A percentile compares a stretch with the other conserved stretches of the same genome.
Evolutionary conservation across 192 early-diverging fungal genomes (phyloP).

Genomic region (Coemansia sp.): DNA sequence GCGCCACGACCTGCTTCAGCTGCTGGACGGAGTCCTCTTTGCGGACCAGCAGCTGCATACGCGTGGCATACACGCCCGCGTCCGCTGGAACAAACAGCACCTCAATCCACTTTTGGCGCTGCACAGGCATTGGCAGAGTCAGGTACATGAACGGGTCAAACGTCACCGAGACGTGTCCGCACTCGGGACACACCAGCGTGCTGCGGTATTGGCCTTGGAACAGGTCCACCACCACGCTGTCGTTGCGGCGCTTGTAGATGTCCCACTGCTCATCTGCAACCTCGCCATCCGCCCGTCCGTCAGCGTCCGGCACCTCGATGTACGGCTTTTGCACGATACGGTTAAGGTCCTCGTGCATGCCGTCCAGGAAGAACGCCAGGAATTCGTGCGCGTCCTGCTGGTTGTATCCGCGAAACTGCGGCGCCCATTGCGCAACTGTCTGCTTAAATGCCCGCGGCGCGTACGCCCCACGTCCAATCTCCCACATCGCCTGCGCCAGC

Average conservation of each 20-base stretch:
- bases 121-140: slow-evolving; percentile 72
- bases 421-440: slow-evolving; percentile 55
- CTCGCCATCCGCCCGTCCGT: slow-evolving; percentile 62
- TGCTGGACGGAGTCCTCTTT: slow-evolving; percentile 64
- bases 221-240: slow-evolving; percentile 74
- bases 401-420: slow-evolving; percentile 66
- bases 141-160: slow-evolving; percentile 85
- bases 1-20: slow-evolving; percentile 62
- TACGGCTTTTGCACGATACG: slow-evolving; percentile 77
- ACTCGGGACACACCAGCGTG: slow-evolving; percentile 59
- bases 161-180: slow-evolving; percentile 62
- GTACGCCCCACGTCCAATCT: slow-evolving; percentile 50
- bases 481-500: slow-evolving; percentile 67
- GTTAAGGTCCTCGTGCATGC: slow-evolving; percentile 86
- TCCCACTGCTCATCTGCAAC: slow-evolving; percentile 74
- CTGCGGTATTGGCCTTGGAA: slow-evolving; percentile 74
- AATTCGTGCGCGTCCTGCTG: slow-evolving; percentile 89
- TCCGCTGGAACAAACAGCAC: slow-evolving; percentile 54
- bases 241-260: slow-evolving; percentile 71
- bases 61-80: slow-evolving; percentile 30
- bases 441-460: slow-evolving; percentile 79
- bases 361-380: slow-evolving; percentile 75
- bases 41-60: slow-evolving; percentile 58
- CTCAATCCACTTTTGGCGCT: slow-evolving; percentile 58
- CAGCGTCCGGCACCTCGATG: slow-evolving; percentile 74